Evolutionary conservation across 192 early-diverging fungal genomes (phyloP).

Genomic region (Hyaloraphidium curvatum): DNA sequence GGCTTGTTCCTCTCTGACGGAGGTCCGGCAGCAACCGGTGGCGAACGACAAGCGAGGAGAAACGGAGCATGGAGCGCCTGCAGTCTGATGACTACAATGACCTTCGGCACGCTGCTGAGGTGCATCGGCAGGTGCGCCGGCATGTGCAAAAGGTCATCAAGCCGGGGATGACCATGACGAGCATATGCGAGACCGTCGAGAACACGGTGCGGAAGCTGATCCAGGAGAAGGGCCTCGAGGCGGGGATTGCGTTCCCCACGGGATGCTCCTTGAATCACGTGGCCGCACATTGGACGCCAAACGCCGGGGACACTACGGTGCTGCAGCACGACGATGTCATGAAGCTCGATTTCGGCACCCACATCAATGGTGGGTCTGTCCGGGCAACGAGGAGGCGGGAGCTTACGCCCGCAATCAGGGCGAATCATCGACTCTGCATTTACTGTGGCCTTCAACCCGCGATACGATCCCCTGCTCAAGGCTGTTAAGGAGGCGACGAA

Average conservation of each 20-base stretch:
- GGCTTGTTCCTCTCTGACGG: not conserved
- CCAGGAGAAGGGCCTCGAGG: conserved; percentile 64
- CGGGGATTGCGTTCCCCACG: conserved; percentile 90
- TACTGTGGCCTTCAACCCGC: conserved; percentile 77
- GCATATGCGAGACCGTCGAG: conserved; percentile 82
- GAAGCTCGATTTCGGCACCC: conserved; percentile 93
- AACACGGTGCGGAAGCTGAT: conserved; percentile 78
- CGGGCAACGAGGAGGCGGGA: no score
- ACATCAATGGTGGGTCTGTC: conserved; percentile 52
- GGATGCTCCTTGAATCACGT: conserved; percentile 84
- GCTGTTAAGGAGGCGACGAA: conserved; percentile 93
- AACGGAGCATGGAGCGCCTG: conserved; percentile 57
- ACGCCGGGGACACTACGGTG: conserved; percentile 85
- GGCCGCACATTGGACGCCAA: conserved; percentile 95
- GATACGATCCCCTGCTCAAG: conserved; percentile 62
- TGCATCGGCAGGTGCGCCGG: conserved; percentile 75
- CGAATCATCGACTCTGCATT: conserved; percentile 91
- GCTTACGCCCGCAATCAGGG: conserved; percentile 25
- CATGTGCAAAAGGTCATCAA: conserved; percentile 65
- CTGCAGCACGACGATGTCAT: conserved; percentile 75
- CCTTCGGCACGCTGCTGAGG: conserved; percentile 74
- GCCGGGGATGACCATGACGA: conserved; percentile 89
- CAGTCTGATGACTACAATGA: conserved; percentile 58
- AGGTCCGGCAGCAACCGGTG: conserved; percentile 42
- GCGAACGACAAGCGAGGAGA: conserved; percentile 85